Evolutionary conservation across 164 flowering plant genomes (phyloP), one percentile per base, ranked within the genome.

Genomic region (Brasenia schreberi): DNA sequence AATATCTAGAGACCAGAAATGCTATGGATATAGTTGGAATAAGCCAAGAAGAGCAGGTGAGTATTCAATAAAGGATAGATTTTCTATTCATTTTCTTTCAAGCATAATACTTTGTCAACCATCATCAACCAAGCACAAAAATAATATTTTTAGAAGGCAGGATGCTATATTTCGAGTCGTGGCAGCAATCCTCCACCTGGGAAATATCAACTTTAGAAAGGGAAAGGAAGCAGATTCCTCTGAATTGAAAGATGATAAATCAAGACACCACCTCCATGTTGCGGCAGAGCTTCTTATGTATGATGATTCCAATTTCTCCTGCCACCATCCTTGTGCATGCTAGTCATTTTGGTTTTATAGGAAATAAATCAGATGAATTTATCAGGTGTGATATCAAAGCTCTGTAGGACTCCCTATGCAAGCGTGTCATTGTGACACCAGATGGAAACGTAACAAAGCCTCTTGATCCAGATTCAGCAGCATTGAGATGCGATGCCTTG

Each of bases 1-100:
- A 77, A 67, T 77, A 77, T 59, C 63, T 86, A 39, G 94, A 81
- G 53, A 87, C 93, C 18, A 77, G 92, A 80, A 85, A 84, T 66
- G 97, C 97, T 53, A 90, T 90, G 97, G 97, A 87, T 69, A 70
- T 90, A 43, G 86, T 90, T 11, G 97, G 97, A 43, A 86, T 90
- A 70, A 82, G 74, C 73, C 82, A 78, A 62, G 85, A 86, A 33
- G 94, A 87, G 69, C 97, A 90, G 96, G 96, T 89, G 11, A 60
- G 27, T 12, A 45, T 45, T 12, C 53, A 45, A 45, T 45, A 12
- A 45, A 12, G 1, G 53, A 7, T 1, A 45, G 53, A 7, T 45
- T 45, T 45, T 45, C 53, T 45, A 12, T 45, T 45, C 11, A 45
- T 45, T 45, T 12, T 2, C 12, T 45, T 45, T 45, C 53, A 7